Conservation (phyloP, 2,329 filamentous ascomycete genomes). For the Coleophoma crateriformis region DNA sequence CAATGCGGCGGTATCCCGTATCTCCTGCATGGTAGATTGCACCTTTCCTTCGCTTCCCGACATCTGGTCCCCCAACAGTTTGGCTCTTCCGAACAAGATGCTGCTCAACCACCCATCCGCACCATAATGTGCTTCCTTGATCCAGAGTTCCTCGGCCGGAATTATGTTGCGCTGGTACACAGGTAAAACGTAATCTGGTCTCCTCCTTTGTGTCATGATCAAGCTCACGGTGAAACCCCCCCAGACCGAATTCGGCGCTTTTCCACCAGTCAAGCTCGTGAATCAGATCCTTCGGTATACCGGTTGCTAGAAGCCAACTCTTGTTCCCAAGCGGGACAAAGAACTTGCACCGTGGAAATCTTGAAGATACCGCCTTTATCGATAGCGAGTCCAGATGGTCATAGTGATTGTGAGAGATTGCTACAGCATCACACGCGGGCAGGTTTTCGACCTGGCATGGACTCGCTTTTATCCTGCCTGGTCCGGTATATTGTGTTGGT, state of each 20-base stretch:
- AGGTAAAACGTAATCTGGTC: constrained; percentile 36
- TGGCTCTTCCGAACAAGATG: constrained; percentile 6
- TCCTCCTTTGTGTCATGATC: constrained; percentile 58
- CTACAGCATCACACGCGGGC: constrained; percentile 63
- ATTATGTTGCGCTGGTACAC: constrained; percentile 78
- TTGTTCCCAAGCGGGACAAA: constrained; percentile 82
- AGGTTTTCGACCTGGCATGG: constrained; percentile 74
- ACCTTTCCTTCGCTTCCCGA: constrained; percentile 64
- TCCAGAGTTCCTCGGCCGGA: constrained; percentile 61
- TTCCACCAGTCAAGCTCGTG: constrained; percentile 97
- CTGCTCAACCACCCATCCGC: constrained; percentile 68
- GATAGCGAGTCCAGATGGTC: constrained; percentile 79
- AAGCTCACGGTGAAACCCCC: constrained; percentile 17
- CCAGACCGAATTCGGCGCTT: constrained; percentile 61
- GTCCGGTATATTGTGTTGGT: constrained; percentile 35
- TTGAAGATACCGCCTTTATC: constrained; percentile 61
- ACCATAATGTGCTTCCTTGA: constrained; percentile 74
- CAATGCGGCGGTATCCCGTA: constrained; percentile 42
- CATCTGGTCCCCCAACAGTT: constrained; percentile 34
- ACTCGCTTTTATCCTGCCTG: constrained; percentile 69
- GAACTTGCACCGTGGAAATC: constrained; percentile 66
- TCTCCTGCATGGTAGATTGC: constrained; percentile 82
- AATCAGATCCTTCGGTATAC: constrained; percentile 56
- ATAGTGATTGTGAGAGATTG: constrained; percentile 86
- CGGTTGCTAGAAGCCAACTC: constrained; percentile 67